Evolutionary conservation across 805 yeast genomes (phyloP), one percentile per base, ranked within the genome.

Genomic region (Ogataea angusta): DNA sequence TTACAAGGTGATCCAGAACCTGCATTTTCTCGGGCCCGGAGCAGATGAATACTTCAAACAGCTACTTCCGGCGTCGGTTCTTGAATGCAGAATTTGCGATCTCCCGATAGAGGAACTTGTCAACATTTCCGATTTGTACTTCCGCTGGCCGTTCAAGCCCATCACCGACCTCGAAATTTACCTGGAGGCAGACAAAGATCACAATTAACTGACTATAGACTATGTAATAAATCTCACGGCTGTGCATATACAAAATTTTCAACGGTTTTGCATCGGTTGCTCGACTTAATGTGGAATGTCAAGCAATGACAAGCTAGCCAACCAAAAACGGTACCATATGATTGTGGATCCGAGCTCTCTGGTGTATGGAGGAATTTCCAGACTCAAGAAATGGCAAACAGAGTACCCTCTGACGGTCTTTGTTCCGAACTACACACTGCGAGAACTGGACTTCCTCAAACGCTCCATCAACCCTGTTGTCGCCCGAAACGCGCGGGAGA

Each of bases 71-170:
- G 36, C 43, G 10, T 67, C 64, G 0, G 36, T 82, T 2, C 52
- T 76, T 37, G 56, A 72, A 12, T 75, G 69, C 45, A 56, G 58
- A 3, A 73, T 82, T 1, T 59, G 64, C 12, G 71, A 73, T 3
- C 63, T 89, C 34, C 66, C 78, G 0, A 55, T 65, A 2, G 75
- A 73, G 1, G 91, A 88, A n/a, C 67, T 82, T 45, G 43, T 67
- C 5, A 49, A 59, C 5, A 56, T 90, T 5, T 68, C 79, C 8
- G 61, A 73, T 3, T 68, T 64, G 2, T 87, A 82, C 56, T 70
- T 68, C 30, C 54, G 63, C 10, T 91, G 97, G 98, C 93, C 97
- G 0, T 91, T 89, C 68, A 88, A 82, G 60, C 97, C 65, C 3
- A 49, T 58, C 34, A 45, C 53, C 7, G 47, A 41, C n/a, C 42